Evolutionary conservation across 1,139 yeast genomes (phyloP), one percentile per base, ranked within the genome.

Genomic region (Debaryomyces sp.): DNA sequence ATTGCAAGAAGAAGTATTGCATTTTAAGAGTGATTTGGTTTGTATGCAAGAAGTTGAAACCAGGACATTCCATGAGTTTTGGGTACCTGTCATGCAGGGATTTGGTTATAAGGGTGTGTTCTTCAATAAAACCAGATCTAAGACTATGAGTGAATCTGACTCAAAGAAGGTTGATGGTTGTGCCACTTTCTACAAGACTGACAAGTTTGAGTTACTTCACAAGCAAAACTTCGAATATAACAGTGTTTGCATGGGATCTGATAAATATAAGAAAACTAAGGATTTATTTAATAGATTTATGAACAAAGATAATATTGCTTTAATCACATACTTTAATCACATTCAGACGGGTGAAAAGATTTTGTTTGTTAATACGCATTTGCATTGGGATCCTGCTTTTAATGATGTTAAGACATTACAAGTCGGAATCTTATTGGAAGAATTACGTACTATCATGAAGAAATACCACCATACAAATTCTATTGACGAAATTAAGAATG

Each of bases 321-420:
- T 89, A 50, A 81, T 90, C 46, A 75, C 88, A n/a, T 82, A 85
- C 51, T 80, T 95, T 57, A 92, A 89, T 61, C 95, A 89, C 63
- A 69, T 75, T 37, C 79, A 78, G 46, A 80, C 92, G 9, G 92
- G 92, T 9, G 89, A 87, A 63, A 79, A 81, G 54, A 71, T 94
- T 44, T 77, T 89, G 55, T 77, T 90, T 41, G 91, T 88, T 3
- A 94, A 92, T 60, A 92, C 99, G 0, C 99, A 95, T 77, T 82
- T 94, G 67, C 97, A 92, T 67, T 95, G 99, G 98, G 98, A 94
- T 71, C 99, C 99, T 8, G 91, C 90, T 43, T 89, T 85, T 65
- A 89, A 90, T 64, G 99, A 95, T 71, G 99, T 95, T 51, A 95
- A 95, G 69, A 83, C 97, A 7, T 87, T 95, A 69, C 99, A 95